Conservation (phyloP, 2,329 filamentous ascomycete species). For the Talaromyces marneffei region DNA sequence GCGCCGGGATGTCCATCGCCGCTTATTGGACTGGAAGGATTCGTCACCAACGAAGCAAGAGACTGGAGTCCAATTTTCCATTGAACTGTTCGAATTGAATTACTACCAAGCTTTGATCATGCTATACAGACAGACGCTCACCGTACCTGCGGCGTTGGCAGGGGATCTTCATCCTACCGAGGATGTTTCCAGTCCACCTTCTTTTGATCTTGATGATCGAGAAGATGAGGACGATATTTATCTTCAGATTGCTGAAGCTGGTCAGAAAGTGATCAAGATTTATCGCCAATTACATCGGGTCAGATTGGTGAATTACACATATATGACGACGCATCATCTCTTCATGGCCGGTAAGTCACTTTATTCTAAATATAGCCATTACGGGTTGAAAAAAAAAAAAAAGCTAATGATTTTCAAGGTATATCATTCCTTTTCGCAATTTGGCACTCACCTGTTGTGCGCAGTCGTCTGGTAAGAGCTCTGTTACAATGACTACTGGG, state of each 20-base stretch:
- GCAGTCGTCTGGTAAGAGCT: conserved; percentile 71
- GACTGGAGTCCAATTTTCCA: conserved; percentile 82
- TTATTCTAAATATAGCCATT: not conserved
- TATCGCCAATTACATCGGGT: conserved; percentile 85
- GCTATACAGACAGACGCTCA: conserved; percentile 85
- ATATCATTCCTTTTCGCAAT: conserved; percentile 95
- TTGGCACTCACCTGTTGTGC: conserved; percentile 88
- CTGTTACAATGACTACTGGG: not conserved
- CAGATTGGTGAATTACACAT: conserved; percentile 91
- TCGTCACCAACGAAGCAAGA: conserved; percentile 69
- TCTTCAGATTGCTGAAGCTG: conserved; percentile 89
- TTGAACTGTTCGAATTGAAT: conserved; percentile 87
- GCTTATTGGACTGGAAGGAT: conserved; percentile 80
- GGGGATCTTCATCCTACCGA: conserved; percentile 62
- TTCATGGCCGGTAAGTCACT: conserved; percentile 79
- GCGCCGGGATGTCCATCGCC: conserved; percentile 78
- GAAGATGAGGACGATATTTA: conserved; percentile 85
- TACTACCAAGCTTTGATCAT: conserved; percentile 98
- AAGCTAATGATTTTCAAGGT: conserved; percentile 35
- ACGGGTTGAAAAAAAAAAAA: no score
- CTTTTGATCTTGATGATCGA: conserved; percentile 40
- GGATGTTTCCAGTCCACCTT: conserved; percentile 53
- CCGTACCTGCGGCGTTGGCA: conserved; percentile 77
- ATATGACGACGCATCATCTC: conserved; percentile 87
- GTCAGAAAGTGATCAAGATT: conserved; percentile 83